Evolutionary conservation across 768 basidiomycete genomes (phyloP).

Genomic region (Hemileccinum rubropunctum): DNA sequence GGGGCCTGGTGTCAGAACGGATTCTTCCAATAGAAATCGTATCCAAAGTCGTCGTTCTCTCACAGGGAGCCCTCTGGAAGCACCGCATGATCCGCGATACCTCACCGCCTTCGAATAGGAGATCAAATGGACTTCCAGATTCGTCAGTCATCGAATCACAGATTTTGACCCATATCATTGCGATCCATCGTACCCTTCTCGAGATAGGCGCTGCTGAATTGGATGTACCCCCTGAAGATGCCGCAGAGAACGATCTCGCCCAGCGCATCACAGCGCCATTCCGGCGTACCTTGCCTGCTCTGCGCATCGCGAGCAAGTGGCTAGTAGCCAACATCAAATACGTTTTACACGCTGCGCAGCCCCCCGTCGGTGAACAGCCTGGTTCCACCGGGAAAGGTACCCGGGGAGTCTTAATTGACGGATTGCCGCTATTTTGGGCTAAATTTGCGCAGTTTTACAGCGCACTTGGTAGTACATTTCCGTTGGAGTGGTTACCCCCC

Average conservation of each 20-base stretch:
- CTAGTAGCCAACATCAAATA: conserved; percentile 72
- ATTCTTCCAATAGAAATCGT: conserved; percentile 75
- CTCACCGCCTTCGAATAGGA: conserved; percentile 28
- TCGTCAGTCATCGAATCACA: conserved; percentile 54
- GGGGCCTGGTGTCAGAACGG: conserved; percentile 60
- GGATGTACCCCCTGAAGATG: conserved; percentile 50
- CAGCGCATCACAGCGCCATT: conserved; percentile 85
- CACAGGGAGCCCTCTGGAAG: conserved; percentile 83
- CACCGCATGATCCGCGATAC: conserved; percentile 68
- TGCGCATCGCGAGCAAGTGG: conserved; percentile 92
- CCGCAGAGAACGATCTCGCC: conserved; percentile 59
- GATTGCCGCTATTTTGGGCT: conserved; percentile 62
- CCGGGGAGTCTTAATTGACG: conserved; percentile 28
- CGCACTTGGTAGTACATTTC: conserved; percentile 65
- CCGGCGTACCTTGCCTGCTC: conserved; percentile 78
- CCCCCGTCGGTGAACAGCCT: conserved; percentile 20
- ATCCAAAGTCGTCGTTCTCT: conserved; percentile 65
- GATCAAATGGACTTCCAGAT: conserved; percentile 19
- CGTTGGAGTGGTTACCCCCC: conserved; percentile 54
- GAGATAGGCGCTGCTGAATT: conserved; percentile 65
- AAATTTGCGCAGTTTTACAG: conserved; percentile 65
- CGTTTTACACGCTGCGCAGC: conserved; percentile 45
- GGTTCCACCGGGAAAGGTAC: conserved; percentile 14
- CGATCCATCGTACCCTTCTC: conserved; percentile 60
- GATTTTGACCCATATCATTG: conserved; percentile 65